phyloP scores from a whole-genome alignment of 2,329 filamentous ascomycete species.

The Amauroascus verrucosus region DNA sequence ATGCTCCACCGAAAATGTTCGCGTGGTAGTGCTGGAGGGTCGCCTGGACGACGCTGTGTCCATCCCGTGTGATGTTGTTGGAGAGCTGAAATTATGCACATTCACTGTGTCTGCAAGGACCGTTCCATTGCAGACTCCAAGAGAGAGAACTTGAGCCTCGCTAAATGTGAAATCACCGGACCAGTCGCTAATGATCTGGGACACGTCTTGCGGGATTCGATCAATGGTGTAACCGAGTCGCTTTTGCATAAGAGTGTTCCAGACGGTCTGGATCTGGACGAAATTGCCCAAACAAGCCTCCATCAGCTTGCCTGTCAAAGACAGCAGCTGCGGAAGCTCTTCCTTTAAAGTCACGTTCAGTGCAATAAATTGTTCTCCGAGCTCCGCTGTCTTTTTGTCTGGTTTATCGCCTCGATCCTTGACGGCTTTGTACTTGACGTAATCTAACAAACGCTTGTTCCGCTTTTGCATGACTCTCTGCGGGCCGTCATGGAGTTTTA shows the following conservation, averaged over 20 bases:
- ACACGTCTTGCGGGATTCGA: slow-evolving; percentile 53
- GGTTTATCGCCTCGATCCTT: slow-evolving; percentile 73
- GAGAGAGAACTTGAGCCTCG: slow-evolving; percentile 58
- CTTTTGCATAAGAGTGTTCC: slow-evolving; percentile 73
- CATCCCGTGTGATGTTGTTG: slow-evolving; percentile 35
- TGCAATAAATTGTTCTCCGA: slow-evolving; percentile 79
- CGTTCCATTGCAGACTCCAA: slow-evolving; percentile 69
- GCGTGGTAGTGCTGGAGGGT: slow-evolving; percentile 40
- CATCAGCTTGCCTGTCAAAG: slow-evolving; percentile 70
- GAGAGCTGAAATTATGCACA: slow-evolving; percentile 49
- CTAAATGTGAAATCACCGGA: slow-evolving; percentile 66
- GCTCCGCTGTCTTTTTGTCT: slow-evolving; percentile 73
- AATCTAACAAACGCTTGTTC: slow-evolving; percentile 83
- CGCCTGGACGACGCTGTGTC: slow-evolving; percentile 36
- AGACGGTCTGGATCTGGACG: slow-evolving; percentile 70
- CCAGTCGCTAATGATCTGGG: slow-evolving; percentile 68
- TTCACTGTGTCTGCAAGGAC: slow-evolving; percentile 50
- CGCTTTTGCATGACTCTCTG: slow-evolving; percentile 88
- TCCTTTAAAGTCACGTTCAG: slow-evolving; percentile 89
- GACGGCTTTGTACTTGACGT: slow-evolving; percentile 67
- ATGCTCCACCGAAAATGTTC: slow-evolving; percentile 52
- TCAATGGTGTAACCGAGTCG: slow-evolving; percentile 62
- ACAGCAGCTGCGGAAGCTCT: slow-evolving; percentile 76
- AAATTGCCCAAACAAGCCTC: slow-evolving; percentile 75
- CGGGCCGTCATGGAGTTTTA: slow-evolving; percentile 71